Evolutionary conservation across 192 early-diverging fungal genomes (phyloP).

Genomic region (Linnemannia zychae): DNA sequence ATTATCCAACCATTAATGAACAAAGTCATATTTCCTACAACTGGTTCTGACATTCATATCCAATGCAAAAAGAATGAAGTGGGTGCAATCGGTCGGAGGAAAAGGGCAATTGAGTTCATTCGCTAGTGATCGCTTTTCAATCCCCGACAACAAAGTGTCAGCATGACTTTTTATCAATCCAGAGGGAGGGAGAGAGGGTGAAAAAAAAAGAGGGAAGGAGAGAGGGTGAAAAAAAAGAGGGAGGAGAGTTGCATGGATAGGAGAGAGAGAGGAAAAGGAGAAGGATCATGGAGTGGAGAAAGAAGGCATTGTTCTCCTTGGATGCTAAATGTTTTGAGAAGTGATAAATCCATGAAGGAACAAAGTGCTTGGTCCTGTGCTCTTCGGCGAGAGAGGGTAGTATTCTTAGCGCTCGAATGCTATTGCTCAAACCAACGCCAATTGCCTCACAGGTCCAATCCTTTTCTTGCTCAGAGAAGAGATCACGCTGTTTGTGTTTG

Average conservation of each 20-base stretch:
- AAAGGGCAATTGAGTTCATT: slow-evolving; percentile 2
- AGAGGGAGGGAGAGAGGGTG: not conserved
- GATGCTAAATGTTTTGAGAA: too few relatives aligned
- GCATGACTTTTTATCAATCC: not conserved
- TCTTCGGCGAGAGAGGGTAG: too few relatives aligned
- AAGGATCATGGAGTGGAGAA: too few relatives aligned
- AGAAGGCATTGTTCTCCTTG: too few relatives aligned
- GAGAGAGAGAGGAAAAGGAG: too few relatives aligned
- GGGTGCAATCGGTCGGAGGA: not conserved
- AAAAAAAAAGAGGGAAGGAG: not conserved
- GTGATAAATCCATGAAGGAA: too few relatives aligned
- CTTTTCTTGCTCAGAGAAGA: not conserved
- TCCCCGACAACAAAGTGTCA: not conserved
- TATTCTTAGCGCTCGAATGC: too few relatives aligned
- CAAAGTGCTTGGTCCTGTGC: too few relatives aligned
- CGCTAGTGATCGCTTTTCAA: not conserved
- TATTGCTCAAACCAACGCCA: too few relatives aligned
- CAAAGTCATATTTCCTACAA: not conserved
- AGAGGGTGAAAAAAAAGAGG: not conserved
- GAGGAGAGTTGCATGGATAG: too few relatives aligned
- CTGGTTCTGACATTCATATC: too few relatives aligned
- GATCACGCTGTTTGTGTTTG: not conserved
- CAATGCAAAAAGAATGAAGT: too few relatives aligned
- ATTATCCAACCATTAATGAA: not conserved
- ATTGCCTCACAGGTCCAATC: not conserved